A percentile compares a stretch with the other conserved stretches of the same genome.
These are phyloP conservation scores for Aspergillus mulundensis DNA, from an alignment of 495 filamentous ascomycete species.

Conservation along the genomic window DNA sequence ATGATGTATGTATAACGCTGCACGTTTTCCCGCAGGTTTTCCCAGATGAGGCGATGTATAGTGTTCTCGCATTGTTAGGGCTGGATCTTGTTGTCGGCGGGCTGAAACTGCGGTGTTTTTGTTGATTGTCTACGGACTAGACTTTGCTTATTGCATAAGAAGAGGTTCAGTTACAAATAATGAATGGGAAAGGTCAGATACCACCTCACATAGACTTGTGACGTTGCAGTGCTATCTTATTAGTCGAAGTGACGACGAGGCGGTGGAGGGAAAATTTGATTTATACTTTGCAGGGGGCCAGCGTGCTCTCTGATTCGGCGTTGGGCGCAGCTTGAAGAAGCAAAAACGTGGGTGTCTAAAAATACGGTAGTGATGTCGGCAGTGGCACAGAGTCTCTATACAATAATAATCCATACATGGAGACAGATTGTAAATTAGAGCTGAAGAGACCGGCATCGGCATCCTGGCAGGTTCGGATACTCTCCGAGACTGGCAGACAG, in stretches of 20 bases:
- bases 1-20: constrained; percentile 40
- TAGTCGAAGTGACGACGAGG: not conserved
- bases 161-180: constrained; percentile 3
- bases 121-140: constrained; percentile 9
- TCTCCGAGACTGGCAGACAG: not conserved
- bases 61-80: constrained; percentile 22
- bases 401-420: too few relatives aligned
- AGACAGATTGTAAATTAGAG: too few relatives aligned
- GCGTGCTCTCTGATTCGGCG: not conserved
- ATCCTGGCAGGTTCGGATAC: not conserved
- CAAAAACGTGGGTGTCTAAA: constrained; percentile 1
- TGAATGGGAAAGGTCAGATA: not conserved
- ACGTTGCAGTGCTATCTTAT: not conserved
- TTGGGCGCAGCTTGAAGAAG: not conserved
- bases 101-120: constrained; percentile 9
- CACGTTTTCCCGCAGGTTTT: constrained; percentile 19
- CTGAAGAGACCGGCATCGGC: too few relatives aligned
- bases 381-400: too few relatives aligned
- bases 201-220: not conserved
- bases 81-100: constrained; percentile 13
- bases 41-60: constrained; percentile 21
- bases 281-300: not conserved
- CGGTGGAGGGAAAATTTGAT: constrained; percentile 1
- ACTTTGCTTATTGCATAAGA: constrained; percentile 11
- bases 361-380: not conserved